These are phyloP conservation scores for Fusarium sp. DNA, from an alignment of 2,329 filamentous ascomycete genomes.

Conservation along the genomic window DNA sequence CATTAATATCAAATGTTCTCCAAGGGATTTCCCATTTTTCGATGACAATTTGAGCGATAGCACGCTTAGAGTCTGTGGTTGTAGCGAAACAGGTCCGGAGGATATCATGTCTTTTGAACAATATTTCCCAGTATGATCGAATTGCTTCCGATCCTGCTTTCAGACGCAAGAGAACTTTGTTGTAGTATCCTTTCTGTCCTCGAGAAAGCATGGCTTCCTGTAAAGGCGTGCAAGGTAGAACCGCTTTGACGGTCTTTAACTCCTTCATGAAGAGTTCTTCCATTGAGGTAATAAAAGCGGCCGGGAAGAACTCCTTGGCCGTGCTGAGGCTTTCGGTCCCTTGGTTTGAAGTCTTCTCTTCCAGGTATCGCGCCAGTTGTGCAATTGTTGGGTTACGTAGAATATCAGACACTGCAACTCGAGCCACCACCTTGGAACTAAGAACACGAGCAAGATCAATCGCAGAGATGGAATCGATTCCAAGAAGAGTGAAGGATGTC, in stretches of 20 bases:
- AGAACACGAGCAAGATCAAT: conserved; percentile 75
- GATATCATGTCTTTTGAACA: conserved; percentile 77
- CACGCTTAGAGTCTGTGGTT: conserved; percentile 68
- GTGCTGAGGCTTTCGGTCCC: not conserved
- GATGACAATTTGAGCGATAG: conserved; percentile 80
- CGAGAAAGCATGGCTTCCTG: conserved; percentile 86
- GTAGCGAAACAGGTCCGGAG: conserved; percentile 79
- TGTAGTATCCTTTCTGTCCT: conserved; percentile 71
- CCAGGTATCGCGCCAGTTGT: conserved; percentile 61
- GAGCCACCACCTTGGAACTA: conserved; percentile 55
- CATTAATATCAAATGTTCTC: conserved; percentile 50
- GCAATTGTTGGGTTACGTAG: conserved; percentile 75
- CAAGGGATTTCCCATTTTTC: conserved; percentile 56
- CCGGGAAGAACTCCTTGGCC: conserved; percentile 42
- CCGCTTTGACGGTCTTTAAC: conserved; percentile 57
- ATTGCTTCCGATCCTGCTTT: conserved; percentile 62
- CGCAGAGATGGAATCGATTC: conserved; percentile 85
- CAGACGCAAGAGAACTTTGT: conserved; percentile 74
- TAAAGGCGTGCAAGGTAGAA: conserved; percentile 86
- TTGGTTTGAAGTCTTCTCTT: not conserved
- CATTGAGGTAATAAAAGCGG: conserved; percentile 44
- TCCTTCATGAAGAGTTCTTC: conserved; percentile 47
- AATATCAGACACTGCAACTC: conserved; percentile 74
- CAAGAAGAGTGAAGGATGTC: conserved; percentile 81
- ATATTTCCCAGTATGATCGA: conserved; percentile 68